These are phyloP conservation scores for Steccherinum ochraceum DNA, from an alignment of 768 basidiomycete genomes.

Conservation along the genomic window DNA sequence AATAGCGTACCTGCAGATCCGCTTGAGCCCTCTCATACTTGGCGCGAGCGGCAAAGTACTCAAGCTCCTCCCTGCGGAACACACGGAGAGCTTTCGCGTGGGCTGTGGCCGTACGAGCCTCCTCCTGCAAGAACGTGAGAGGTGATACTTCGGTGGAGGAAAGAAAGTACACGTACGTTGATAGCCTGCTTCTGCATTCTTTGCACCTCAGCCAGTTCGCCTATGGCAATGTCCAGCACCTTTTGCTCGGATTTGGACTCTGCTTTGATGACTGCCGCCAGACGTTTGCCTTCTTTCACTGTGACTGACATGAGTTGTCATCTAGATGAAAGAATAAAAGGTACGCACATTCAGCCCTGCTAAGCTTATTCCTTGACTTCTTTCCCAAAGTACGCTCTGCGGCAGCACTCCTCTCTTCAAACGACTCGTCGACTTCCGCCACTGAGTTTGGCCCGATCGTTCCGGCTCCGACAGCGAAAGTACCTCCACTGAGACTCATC, in stretches of 20 bases:
- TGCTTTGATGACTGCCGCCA: constrained; percentile 64
- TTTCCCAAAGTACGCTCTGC: constrained; percentile 44
- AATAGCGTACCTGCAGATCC: constrained; percentile 21
- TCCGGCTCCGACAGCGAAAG: constrained; percentile 51
- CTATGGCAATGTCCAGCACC: constrained; percentile 52
- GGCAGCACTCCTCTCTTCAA: constrained; percentile 32
- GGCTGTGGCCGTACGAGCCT: constrained; percentile 46
- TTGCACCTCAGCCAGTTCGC: constrained; percentile 62
- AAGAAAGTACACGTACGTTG: constrained; percentile 32
- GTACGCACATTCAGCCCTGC: constrained; percentile 44
- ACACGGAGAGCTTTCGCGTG: constrained; percentile 47
- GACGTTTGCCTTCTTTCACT: constrained; percentile 54
- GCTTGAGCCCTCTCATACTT: constrained; percentile 48
- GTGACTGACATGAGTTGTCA: not conserved
- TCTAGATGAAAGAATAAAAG: constrained; percentile 2
- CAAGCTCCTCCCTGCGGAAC: constrained; percentile 60
- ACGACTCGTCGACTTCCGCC: constrained; percentile 33
- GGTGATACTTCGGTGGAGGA: not conserved
- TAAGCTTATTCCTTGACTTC: constrained; percentile 46
- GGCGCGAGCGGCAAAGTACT: constrained; percentile 54
- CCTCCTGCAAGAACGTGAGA: constrained; percentile 31
- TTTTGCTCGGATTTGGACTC: constrained; percentile 67
- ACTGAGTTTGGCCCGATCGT: constrained; percentile 42
- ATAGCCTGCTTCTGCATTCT: constrained; percentile 62
- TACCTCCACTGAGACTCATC: constrained; percentile 18